Base-by-base conservation (phyloP, 169 alveolate species). In the Plasmodium blacklocki region DNA sequence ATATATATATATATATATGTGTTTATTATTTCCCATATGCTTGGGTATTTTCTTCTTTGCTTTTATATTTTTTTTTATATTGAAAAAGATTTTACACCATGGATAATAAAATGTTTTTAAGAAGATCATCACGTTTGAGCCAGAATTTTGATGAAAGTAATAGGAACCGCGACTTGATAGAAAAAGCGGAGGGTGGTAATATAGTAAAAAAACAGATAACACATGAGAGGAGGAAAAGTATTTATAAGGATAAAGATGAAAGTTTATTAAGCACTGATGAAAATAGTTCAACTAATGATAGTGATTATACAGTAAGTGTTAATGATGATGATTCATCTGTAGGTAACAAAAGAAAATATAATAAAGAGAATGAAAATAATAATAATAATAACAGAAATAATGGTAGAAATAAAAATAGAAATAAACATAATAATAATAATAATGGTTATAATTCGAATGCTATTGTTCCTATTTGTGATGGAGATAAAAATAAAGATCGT, bases 111-210 rank as follows among this genome's bases (percentile, higher is more conserved):
- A 80, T 70, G 49, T 29, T 72, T 60, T 59, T 80, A 49, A 60
- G 90, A 18, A 54, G 90, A 23, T 80, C 90, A 54, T 32, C 90
- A 19, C 54, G 90, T 56, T 14, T 80, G 59, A 66, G 23, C 64
- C 90, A 80, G 43, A 32, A 19, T 23, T 60, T 26, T 14, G 80
- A 39, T 49, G 39, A 73, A 2, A 80, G 68, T 68, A 68, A 29
- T 56, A 47, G 54, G 59, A 80, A 47, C 63, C 70, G 70, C 14
- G 64, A 15, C 12, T 50, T 54, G 50, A 50, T 15, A 29, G 85
- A 80, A 32, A 54, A 80, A 39, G 11, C 52, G 23, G 64, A 58
- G 11, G 90, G 70, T 5, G 73, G 56, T 26, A 32, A 45, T 54
- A 32, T 39, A 43, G 43, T 26, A 32, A 32, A 32, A 43, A 49